These are phyloP conservation scores for Starmera quercuum DNA, from an alignment of 805 yeast species.

Conservation along the genomic window DNA sequence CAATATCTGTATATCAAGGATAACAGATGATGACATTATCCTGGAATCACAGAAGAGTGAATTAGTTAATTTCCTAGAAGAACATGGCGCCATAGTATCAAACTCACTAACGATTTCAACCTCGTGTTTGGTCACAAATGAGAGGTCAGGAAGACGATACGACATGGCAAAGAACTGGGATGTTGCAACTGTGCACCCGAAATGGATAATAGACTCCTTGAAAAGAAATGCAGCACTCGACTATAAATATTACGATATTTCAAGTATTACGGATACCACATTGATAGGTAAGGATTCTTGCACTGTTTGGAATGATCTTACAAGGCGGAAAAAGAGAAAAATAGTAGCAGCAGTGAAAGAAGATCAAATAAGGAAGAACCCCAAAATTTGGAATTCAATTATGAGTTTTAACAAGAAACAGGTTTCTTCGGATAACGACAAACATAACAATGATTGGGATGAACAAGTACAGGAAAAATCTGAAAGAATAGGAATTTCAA, in stretches of 20 bases:
- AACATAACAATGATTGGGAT: conserved; percentile 2
- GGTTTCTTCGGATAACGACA: conserved; percentile 17
- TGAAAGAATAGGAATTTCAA: conserved; percentile 2
- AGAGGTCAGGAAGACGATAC: conserved; percentile 42
- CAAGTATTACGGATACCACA: conserved; percentile 7
- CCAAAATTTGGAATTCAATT: conserved; percentile 37
- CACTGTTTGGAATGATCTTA: conserved; percentile 18
- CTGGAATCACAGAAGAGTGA: conserved; percentile 21
- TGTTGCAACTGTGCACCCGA: conserved; percentile 30
- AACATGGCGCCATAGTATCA: conserved; percentile 43
- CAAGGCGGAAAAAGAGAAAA: conserved; percentile 7
- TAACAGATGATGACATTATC: conserved; percentile 16
- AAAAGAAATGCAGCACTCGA: conserved; percentile 30
- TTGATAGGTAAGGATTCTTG: conserved; percentile 24
- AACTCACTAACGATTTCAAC: conserved; percentile 40
- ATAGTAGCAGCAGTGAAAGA: conserved; percentile 1
- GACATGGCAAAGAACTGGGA: conserved; percentile 36
- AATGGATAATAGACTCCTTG: conserved; percentile 34
- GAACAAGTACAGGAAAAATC: conserved; percentile 3
- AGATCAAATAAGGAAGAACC: conserved; percentile 4
- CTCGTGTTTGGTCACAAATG: conserved; percentile 41
- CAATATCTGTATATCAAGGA: conserved; percentile 29
- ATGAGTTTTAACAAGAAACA: conserved; percentile 9
- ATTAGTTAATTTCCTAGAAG: conserved; percentile 27
- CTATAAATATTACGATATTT: conserved; percentile 22